Evolutionary conservation across 306 rosid genomes (phyloP).

Genomic region (Castanea crenata): DNA sequence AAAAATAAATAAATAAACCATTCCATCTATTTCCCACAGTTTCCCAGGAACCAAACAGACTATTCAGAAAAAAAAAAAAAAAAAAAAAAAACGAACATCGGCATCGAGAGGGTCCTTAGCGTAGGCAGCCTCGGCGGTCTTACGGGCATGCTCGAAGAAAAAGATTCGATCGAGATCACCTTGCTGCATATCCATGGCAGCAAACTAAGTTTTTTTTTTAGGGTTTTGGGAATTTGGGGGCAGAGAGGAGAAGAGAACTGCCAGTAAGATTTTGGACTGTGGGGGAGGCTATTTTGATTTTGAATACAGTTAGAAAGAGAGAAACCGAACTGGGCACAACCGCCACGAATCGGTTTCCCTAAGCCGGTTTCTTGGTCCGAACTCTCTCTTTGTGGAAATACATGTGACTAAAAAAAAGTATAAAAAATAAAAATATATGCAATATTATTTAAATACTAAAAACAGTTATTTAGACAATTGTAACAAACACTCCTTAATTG

Average conservation of each 20-base stretch:
- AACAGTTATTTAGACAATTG: too few species aligned
- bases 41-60: constrained; percentile 3
- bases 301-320: neutral
- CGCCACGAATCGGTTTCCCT: neutral
- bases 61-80: neutral
- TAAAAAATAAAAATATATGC: too few species aligned
- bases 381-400: too few species aligned
- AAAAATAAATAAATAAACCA: neutral
- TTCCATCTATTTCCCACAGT: neutral
- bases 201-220: neutral
- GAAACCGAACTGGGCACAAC: neutral
- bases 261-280: too few species aligned
- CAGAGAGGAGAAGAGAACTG: neutral
- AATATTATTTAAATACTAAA: too few species aligned
- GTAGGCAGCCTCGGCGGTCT: constrained; percentile 58
- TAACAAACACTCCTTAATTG: too few species aligned
- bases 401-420: too few species aligned
- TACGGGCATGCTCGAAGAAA: constrained; percentile 83
- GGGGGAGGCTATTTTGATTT: neutral
- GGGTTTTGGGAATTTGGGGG: neutral
- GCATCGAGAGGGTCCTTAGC: constrained; percentile 67
- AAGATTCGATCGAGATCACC: constrained; percentile 76
- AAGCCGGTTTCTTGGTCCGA: neutral
- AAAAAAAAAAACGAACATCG: constrained; percentile 42
- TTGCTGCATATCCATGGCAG: constrained; percentile 60